Percentiles rank a stretch among this genome's conserved stretches.
These are phyloP conservation scores for cucumber (Cucumis sativus) DNA, from an alignment of 306 rosid species.

Conservation along the genomic window DNA sequence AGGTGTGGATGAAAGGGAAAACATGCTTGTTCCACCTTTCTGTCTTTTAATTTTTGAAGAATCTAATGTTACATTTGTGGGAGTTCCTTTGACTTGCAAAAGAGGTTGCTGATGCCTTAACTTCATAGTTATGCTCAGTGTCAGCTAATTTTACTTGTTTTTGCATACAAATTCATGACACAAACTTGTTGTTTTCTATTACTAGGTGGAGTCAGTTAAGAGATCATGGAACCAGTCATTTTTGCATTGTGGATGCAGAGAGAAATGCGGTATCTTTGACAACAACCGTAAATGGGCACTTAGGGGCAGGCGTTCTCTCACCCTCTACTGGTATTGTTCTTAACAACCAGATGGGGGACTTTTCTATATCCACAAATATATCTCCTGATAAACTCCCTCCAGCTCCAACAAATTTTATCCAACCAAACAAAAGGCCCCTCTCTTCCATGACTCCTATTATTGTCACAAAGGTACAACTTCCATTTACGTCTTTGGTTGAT, in stretches of 20 bases:
- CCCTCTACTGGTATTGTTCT: conserved; percentile 77
- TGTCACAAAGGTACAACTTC: conserved; percentile 43
- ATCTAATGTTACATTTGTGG: not conserved
- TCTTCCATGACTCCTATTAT: conserved; percentile 88
- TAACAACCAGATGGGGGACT: conserved; percentile 84
- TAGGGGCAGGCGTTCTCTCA: conserved; percentile 72
- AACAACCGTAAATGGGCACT: conserved; percentile 42
- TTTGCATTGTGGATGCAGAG: conserved; percentile 76
- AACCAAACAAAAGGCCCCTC: conserved; percentile 71
- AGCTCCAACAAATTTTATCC: conserved; percentile 70
- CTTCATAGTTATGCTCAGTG: not conserved
- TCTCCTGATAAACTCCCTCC: conserved; percentile 63
- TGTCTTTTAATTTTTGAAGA: not conserved
- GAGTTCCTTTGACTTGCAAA: not conserved
- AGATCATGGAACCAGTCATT: conserved; percentile 93
- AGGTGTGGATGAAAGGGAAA: conserved; percentile 19
- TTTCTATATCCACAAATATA: conserved; percentile 54
- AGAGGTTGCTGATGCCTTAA: not conserved
- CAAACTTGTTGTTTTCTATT: conserved; percentile 6
- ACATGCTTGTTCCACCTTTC: not conserved
- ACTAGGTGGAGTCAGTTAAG: conserved; percentile 85
- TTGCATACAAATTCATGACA: not conserved
- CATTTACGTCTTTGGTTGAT: not conserved
- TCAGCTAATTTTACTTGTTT: not conserved
- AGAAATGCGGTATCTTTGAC: conserved; percentile 86